Conservation (phyloP, 306 rosid genomes). For the Canavalia gladiata region DNA sequence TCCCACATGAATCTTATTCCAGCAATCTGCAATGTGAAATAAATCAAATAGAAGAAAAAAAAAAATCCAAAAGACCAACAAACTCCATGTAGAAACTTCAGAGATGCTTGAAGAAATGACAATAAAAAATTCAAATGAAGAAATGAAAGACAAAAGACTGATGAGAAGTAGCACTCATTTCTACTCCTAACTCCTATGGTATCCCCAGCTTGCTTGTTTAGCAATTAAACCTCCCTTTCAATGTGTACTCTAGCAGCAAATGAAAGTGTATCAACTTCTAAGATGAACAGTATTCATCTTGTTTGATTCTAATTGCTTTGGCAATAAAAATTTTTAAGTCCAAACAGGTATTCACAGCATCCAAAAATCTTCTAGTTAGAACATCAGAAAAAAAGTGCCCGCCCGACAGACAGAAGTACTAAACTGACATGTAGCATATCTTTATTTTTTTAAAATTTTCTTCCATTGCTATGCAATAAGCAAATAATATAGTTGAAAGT, state of each 20-base stretch:
- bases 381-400: conserved; percentile 19
- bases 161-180: neutral
- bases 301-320: conserved; percentile 12
- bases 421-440: conserved; percentile 7
- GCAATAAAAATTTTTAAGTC: neutral
- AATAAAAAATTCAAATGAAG: conserved; percentile 19
- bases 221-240: conserved; percentile 6
- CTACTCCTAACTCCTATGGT: conserved; percentile 1
- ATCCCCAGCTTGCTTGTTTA: neutral
- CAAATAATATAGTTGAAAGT: conserved; percentile 13
- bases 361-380: conserved; percentile 12
- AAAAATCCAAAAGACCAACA: conserved; percentile 10
- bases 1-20: conserved; percentile 99
- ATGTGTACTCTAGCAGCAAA: neutral
- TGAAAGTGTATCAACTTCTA: conserved; percentile 31
- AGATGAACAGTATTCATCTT: neutral
- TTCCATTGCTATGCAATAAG: conserved; percentile 22
- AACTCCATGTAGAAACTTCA: neutral
- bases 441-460: neutral
- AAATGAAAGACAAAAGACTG: neutral
- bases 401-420: neutral
- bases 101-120: conserved; percentile 9
- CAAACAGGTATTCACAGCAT: conserved; percentile 26
- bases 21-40: conserved; percentile 63
- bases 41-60: conserved; percentile 6